Evolutionary conservation across 805 yeast species (phyloP), one percentile per base, ranked within the genome.

Genomic region (Metschnikowia dekortorum): DNA sequence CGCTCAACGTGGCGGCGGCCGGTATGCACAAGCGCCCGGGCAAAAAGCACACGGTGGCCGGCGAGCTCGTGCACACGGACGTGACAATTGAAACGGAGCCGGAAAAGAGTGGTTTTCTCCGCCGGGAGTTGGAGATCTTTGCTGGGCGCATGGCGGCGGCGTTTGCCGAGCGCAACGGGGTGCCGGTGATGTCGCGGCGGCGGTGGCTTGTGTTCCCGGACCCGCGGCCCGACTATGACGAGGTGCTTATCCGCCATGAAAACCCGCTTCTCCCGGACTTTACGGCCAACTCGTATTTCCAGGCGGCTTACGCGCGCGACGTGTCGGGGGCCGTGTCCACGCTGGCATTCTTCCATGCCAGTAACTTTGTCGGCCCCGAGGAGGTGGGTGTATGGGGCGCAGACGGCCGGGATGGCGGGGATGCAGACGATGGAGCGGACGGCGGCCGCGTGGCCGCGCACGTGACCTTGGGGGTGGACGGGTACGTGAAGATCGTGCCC

Each of bases 261-360:
- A 72, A 72, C 51, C 8, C 61, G 29, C 56, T 73, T 22, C 53
- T 71, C 6, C 76, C 77, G 4, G 56, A 64, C 22, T 74, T 60
- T 51, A 61, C 65, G 40, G 73, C 77, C 5, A 57, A 44, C 11
- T 56, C 69, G 0, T 75, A 67, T 54, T 62, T 59, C 44, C 76
- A 75, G 49, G 66, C 76, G 0, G 55, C 71, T 2, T 50, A 71
- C 26, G 63, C 75, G 1, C 62, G 73, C 47, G 74, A 73, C 52
- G 51, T 56, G 3, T 28, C 61, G 4, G 77, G 78, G 1, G 56
- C 60, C 47, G 67, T 73, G 2, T 65, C 76, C 0, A 49, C 61
- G 14, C 59, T 66, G 6, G 76, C 75, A 0, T 61, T 54, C 39
- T 41, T 72, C 1, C 64, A 68, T 14, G 75, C 73, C 4, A 57